phyloP scores from a whole-genome alignment of 371 early-diverging fungal genomes.

The Parasitella parasitica region DNA sequence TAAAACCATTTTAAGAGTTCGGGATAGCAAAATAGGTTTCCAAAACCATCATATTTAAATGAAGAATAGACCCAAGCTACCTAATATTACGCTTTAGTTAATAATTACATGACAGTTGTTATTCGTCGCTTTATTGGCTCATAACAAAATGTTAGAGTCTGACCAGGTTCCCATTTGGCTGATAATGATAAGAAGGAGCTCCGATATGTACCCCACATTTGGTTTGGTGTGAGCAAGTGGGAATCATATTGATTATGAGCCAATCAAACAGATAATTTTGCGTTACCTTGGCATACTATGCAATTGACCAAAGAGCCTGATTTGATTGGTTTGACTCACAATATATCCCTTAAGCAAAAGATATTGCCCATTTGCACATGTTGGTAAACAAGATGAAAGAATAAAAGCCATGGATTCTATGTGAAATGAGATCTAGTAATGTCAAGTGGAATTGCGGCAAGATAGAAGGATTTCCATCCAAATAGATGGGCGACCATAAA shows the following conservation, averaged over 20 bases:
- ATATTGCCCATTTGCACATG: not conserved
- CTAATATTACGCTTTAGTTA: too few relatives aligned
- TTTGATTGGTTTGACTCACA: constrained; percentile 27
- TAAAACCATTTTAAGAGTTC: too few relatives aligned
- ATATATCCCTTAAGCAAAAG: constrained; percentile 17
- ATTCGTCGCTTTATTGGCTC: too few relatives aligned
- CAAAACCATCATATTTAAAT: too few relatives aligned
- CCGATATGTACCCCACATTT: constrained; percentile 18
- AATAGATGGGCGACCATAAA: not conserved
- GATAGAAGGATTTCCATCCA: not conserved
- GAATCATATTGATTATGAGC: constrained; percentile 25
- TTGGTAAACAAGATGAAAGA: not conserved
- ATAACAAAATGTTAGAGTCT: too few relatives aligned
- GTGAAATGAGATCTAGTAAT: not conserved
- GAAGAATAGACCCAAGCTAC: too few relatives aligned
- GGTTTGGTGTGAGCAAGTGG: constrained; percentile 18
- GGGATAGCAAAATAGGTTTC: too few relatives aligned
- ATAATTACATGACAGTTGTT: too few relatives aligned
- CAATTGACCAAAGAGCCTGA: constrained; percentile 1
- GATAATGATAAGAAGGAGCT: not conserved
- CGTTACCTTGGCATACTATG: constrained; percentile 18
- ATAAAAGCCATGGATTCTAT: not conserved
- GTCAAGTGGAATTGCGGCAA: not conserved
- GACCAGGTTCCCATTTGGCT: too few relatives aligned
- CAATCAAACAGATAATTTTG: constrained; percentile 12